Conservation (phyloP, 495 filamentous ascomycete species). For the Chaetomium tenue region DNA sequence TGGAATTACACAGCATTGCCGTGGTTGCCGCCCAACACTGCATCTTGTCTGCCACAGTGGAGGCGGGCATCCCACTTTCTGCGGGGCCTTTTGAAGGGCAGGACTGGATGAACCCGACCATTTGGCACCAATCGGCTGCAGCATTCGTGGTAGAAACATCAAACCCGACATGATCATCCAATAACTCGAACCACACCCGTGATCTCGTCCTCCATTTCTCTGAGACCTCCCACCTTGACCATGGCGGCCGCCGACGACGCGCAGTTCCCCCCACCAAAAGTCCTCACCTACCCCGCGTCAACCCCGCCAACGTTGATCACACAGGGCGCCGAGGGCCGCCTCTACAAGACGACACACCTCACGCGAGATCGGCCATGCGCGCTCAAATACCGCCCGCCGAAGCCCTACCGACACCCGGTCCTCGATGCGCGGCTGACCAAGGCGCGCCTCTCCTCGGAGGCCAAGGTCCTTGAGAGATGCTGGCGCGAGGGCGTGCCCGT, state of each 20-base stretch:
- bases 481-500: conserved; percentile 73
- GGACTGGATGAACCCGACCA: background rate
- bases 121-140: conserved; percentile 1
- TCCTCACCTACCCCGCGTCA: conserved; percentile 62
- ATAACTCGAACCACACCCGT: background rate
- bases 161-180: background rate
- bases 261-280: conserved; percentile 57
- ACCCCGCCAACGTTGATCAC: conserved; percentile 62
- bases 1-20: background rate
- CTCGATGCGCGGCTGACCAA: conserved; percentile 87
- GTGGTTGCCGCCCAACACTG: background rate
- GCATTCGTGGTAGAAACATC: background rate
- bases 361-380: conserved; percentile 65
- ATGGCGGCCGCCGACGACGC: conserved; percentile 16
- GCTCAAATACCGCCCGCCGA: conserved; percentile 89
- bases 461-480: conserved; percentile 74
- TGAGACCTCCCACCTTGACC: background rate
- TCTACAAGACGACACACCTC: conserved; percentile 86
- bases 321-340: conserved; percentile 92
- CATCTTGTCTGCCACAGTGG: background rate
- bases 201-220: too few relatives aligned
- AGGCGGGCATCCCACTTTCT: conserved; percentile 5
- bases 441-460: conserved; percentile 81
- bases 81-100: background rate
- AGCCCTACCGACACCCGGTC: conserved; percentile 86